Evolutionary conservation across 2,329 filamentous ascomycete genomes (phyloP).

Genomic region (Fonsecaea pedrosoi): DNA sequence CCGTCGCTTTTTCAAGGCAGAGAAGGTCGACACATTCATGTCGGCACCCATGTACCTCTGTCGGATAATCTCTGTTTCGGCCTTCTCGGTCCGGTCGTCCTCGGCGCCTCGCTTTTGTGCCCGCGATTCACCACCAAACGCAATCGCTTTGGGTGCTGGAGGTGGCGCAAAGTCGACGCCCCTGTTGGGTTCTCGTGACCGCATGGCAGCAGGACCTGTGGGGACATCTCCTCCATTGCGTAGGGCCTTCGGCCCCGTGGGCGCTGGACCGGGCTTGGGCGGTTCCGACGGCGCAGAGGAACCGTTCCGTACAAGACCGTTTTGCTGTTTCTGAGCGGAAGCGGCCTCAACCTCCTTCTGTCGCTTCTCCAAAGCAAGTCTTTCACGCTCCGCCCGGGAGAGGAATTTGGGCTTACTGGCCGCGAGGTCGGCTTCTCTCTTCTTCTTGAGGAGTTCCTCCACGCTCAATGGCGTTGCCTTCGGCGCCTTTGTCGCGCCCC

Average conservation of each 20-base stretch:
- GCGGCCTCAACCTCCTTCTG: slow-evolving; percentile 71
- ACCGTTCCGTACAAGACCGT: slow-evolving; percentile 10
- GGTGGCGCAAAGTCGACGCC: slow-evolving; percentile 62
- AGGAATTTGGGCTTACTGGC: slow-evolving; percentile 88
- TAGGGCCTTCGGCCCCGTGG: slow-evolving; percentile 76
- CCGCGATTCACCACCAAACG: slow-evolving; percentile 49
- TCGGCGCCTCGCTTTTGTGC: slow-evolving; percentile 54
- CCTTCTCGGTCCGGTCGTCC: slow-evolving; percentile 62
- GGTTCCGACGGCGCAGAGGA: slow-evolving; percentile 18
- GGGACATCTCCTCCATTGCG: slow-evolving; percentile 54
- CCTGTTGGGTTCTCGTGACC: slow-evolving; percentile 50
- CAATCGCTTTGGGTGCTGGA: slow-evolving; percentile 52
- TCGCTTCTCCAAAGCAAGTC: slow-evolving; percentile 77
- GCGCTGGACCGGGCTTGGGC: slow-evolving; percentile 51
- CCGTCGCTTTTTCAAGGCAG: slow-evolving; percentile 92
- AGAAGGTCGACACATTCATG: slow-evolving; percentile 84
- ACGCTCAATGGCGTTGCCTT: slow-evolving; percentile 72
- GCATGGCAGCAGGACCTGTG: slow-evolving; percentile 60
- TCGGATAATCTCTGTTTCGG: slow-evolving; percentile 75
- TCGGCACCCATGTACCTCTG: slow-evolving; percentile 92
- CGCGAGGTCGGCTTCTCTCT: slow-evolving; percentile 83
- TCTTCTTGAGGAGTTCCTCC: slow-evolving; percentile 83
- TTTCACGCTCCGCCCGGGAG: slow-evolving; percentile 81
- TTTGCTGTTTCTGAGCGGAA: slow-evolving; percentile 20
- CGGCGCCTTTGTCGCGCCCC: slow-evolving; percentile 51